These are phyloP conservation scores for Malania oleifera DNA, from an alignment of 164 flowering plant genomes.

Conservation along the genomic window DNA sequence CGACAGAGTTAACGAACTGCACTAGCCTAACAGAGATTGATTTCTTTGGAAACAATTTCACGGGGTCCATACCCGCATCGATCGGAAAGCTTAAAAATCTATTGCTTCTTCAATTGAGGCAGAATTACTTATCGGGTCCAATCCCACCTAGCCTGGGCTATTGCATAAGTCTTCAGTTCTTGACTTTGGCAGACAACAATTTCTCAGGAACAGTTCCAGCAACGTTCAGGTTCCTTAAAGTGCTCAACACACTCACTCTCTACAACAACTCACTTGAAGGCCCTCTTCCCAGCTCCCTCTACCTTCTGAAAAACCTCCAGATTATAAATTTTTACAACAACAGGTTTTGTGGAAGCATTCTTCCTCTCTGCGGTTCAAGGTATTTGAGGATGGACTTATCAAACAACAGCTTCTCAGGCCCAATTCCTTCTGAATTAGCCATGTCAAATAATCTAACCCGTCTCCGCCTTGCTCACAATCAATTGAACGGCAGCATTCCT, in stretches of 20 bases:
- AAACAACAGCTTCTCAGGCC: conserved; percentile 78
- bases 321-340: conserved; percentile 77
- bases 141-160: neutral
- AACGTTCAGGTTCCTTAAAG: neutral
- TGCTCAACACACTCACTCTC: conserved; percentile 25
- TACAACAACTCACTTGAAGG: conserved; percentile 94
- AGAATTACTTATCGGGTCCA: neutral
- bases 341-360: conserved; percentile 55
- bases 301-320: conserved; percentile 55
- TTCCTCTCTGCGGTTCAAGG: conserved; percentile 59
- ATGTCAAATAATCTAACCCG: conserved; percentile 51
- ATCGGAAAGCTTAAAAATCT: conserved; percentile 82
- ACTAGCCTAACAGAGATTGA: conserved; percentile 57
- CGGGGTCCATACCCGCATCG: conserved; percentile 63
- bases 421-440: conserved; percentile 53
- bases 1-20: conserved; percentile 78
- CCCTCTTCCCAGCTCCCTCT: conserved; percentile 69
- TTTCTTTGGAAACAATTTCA: conserved; percentile 76
- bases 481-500: conserved; percentile 53
- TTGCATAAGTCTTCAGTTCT: neutral
- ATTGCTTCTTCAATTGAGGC: too few relatives aligned
- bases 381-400: conserved; percentile 65
- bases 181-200: neutral
- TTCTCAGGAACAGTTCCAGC: neutral
- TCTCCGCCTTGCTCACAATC: conserved; percentile 72